These are phyloP conservation scores for Diplodia seriata DNA, from an alignment of 2,329 filamentous ascomycete species.

Conservation along the genomic window DNA sequence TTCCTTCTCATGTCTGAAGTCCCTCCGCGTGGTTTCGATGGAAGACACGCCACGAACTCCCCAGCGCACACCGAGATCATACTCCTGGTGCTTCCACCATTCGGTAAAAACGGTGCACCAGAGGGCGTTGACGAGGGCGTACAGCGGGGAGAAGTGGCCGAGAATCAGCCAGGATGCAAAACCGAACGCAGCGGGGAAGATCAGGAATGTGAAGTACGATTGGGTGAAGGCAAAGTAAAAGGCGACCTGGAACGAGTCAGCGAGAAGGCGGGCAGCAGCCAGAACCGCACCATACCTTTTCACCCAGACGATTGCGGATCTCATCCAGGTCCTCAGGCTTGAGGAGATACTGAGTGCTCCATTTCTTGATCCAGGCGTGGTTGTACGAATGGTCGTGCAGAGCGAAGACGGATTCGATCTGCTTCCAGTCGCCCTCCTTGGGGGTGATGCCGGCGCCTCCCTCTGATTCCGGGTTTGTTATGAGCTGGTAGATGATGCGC, in stretches of 20 bases:
- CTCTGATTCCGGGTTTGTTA: slow-evolving; percentile 56
- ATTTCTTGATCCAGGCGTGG: slow-evolving; percentile 62
- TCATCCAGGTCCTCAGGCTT: slow-evolving; percentile 58
- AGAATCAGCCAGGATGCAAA: slow-evolving; percentile 80
- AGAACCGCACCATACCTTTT: slow-evolving; percentile 48
- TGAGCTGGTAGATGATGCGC: slow-evolving; percentile 83
- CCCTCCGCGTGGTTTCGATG: slow-evolving; percentile 77
- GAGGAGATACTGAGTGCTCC: slow-evolving; percentile 56
- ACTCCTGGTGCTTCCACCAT: slow-evolving; percentile 94
- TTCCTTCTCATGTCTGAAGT: slow-evolving; percentile 82
- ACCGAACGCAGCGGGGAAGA: slow-evolving; percentile 82
- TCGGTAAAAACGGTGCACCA: slow-evolving; percentile 92
- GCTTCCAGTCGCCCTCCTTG: slow-evolving; percentile 58
- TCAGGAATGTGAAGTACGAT: slow-evolving; percentile 83
- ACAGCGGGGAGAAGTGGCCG: slow-evolving; percentile 82
- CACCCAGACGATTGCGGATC: slow-evolving; percentile 58
- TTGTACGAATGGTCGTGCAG: slow-evolving; percentile 60
- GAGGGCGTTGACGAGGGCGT: slow-evolving; percentile 78
- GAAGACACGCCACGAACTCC: slow-evolving; percentile 82
- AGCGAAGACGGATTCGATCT: slow-evolving; percentile 58
- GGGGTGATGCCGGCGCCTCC: slow-evolving; percentile 60
- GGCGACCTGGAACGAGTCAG: slow-evolving; percentile 65
- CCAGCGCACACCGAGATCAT: slow-evolving; percentile 86
- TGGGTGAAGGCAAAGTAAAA: slow-evolving; percentile 97
- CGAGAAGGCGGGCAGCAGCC: not conserved